A percentile compares a stretch with the other conserved stretches of the same genome.
phyloP scores from a whole-genome alignment of 129 eudicot species.

The Artemisia argyi region DNA sequence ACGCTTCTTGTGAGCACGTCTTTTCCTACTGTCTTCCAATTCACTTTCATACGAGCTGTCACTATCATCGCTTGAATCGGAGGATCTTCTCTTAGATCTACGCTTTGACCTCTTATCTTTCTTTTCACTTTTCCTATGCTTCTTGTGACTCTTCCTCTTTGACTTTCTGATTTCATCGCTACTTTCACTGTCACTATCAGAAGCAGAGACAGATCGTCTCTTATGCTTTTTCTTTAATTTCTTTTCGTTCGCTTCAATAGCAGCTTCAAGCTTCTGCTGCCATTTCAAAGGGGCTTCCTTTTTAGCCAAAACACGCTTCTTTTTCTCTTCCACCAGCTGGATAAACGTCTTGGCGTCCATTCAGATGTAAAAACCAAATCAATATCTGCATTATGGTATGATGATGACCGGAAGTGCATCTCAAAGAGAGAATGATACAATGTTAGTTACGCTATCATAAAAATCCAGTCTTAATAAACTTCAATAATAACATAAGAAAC shows the following conservation, averaged over 20 bases:
- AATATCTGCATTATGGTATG: slow-evolving; percentile 95
- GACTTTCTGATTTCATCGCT: slow-evolving; percentile 44
- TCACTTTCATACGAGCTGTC: slow-evolving; percentile 44
- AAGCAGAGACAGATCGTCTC: slow-evolving; percentile 62
- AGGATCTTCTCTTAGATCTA: slow-evolving; percentile 56
- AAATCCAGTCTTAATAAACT: neutral
- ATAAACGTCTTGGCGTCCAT: slow-evolving; percentile 97
- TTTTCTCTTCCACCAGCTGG: slow-evolving; percentile 98
- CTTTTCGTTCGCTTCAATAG: slow-evolving; percentile 79
- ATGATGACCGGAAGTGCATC: slow-evolving; percentile 96
- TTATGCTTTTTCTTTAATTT: slow-evolving; percentile 64
- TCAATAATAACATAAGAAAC: neutral
- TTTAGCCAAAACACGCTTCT: slow-evolving; percentile 72
- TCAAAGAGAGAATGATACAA: slow-evolving; percentile 94
- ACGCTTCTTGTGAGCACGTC: slow-evolving; percentile 47
- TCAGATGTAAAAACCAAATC: slow-evolving; percentile 49
- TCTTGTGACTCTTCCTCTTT: slow-evolving; percentile 59
- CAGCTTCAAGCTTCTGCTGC: slow-evolving; percentile 98
- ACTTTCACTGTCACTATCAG: slow-evolving; percentile 54
- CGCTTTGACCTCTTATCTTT: slow-evolving; percentile 58
- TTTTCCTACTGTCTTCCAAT: slow-evolving; percentile 43
- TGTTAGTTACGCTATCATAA: slow-evolving; percentile 82
- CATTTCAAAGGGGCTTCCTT: slow-evolving; percentile 96
- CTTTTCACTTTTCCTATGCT: slow-evolving; percentile 55
- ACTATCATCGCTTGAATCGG: slow-evolving; percentile 45